Percentiles rank a stretch among this genome's conserved stretches.
Evolutionary conservation across 306 rosid species (phyloP).

Genomic region (Cicer judaicum): DNA sequence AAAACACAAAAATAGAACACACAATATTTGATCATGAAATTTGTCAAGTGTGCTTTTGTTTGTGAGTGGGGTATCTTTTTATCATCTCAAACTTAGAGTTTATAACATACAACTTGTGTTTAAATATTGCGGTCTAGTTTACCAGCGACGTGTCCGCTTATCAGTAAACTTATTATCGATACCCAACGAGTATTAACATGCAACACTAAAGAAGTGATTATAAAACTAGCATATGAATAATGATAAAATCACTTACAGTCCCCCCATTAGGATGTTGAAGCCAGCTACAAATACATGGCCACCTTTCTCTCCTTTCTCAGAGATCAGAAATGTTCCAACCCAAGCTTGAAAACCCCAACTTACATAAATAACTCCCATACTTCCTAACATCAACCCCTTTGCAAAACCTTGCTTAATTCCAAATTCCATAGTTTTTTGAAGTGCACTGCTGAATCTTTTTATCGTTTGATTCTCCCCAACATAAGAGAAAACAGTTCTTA

Average conservation of each 20-base stretch:
- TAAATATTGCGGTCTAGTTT: too few relatives aligned
- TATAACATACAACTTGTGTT: too few relatives aligned
- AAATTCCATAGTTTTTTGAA: conserved; percentile 62
- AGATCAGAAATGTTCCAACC: conserved; percentile 81
- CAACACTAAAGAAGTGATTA: too few relatives aligned
- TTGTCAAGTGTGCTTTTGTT: too few relatives aligned
- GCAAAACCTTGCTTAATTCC: conserved; percentile 78
- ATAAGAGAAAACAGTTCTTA: conserved; percentile 81
- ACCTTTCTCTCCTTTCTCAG: conserved; percentile 73
- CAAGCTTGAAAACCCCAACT: conserved; percentile 98
- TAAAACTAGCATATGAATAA: conserved; percentile 4
- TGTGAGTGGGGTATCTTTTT: too few relatives aligned
- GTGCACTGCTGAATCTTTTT: conserved; percentile 69
- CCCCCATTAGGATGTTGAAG: conserved; percentile 89
- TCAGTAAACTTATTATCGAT: too few relatives aligned
- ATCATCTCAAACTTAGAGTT: too few relatives aligned
- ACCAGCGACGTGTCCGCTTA: too few relatives aligned
- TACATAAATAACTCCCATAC: conserved; percentile 79
- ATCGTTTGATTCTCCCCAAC: conserved; percentile 82
- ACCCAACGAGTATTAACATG: not conserved
- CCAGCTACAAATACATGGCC: conserved; percentile 90
- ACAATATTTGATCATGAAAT: too few relatives aligned
- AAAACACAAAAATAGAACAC: too few relatives aligned
- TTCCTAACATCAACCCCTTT: conserved; percentile 89
- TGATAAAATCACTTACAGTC: conserved; percentile 68